phyloP scores from a whole-genome alignment of 768 basidiomycete genomes.

The Termitomyces sp. region DNA sequence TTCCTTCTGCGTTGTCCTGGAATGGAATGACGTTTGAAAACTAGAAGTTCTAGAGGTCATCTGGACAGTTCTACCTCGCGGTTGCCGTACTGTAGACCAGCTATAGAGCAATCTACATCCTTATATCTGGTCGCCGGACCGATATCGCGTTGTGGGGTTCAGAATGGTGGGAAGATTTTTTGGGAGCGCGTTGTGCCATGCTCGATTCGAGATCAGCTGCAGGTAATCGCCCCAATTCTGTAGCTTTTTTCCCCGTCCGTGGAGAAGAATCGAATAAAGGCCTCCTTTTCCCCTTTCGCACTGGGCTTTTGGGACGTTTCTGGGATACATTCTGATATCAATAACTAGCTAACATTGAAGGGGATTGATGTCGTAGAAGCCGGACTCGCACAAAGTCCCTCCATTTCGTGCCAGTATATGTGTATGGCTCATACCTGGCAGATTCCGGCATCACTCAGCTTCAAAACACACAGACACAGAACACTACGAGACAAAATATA shows the following conservation, averaged over 20 bases:
- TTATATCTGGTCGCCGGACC: conserved; percentile 9
- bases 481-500: background rate
- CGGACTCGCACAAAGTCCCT: background rate
- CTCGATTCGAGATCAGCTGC: background rate
- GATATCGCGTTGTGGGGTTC: conserved; percentile 5
- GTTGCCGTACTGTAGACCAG: conserved; percentile 1
- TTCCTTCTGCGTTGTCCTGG: conserved; percentile 6
- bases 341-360: background rate
- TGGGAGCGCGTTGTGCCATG: background rate
- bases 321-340: background rate
- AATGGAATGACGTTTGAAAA: conserved; percentile 9
- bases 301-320: background rate
- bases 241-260: conserved; percentile 1
- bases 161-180: conserved; percentile 7
- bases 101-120: conserved; percentile 4
- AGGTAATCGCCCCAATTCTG: conserved; percentile 1
- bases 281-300: background rate
- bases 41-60: conserved; percentile 4
- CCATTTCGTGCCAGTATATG: background rate
- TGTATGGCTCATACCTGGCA: background rate
- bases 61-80: conserved; percentile 10
- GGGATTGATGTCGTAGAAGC: background rate
- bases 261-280: background rate
- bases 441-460: background rate
- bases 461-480: background rate